A percentile compares a stretch with the other conserved stretches of the same genome.
Conservation (phyloP, 805 yeast species). For the Saccharomycodes ludwigii region DNA sequence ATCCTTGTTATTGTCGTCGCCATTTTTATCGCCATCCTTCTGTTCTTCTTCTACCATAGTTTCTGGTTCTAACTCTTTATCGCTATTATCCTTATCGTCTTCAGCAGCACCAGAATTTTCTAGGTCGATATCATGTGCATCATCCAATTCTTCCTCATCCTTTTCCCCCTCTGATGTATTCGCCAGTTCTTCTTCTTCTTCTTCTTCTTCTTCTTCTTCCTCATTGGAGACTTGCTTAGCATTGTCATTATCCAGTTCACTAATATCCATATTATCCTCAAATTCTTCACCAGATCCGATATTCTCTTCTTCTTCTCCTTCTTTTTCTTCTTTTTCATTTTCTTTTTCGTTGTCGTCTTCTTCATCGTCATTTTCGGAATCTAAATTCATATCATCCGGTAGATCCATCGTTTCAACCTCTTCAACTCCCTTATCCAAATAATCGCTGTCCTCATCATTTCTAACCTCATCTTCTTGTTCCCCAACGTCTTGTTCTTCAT, state of each 20-base stretch:
- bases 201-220: constrained; percentile 20
- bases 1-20: constrained; percentile 29
- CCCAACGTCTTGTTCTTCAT: constrained; percentile 59
- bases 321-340: constrained; percentile 21
- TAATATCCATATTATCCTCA: constrained; percentile 18
- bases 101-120: constrained; percentile 17
- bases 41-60: constrained; percentile 20
- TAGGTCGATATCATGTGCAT: constrained; percentile 17
- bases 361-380: constrained; percentile 42
- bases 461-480: constrained; percentile 29
- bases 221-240: constrained; percentile 12
- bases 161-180: constrained; percentile 25
- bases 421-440: too few species aligned
- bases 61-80: constrained; percentile 23
- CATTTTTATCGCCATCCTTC: constrained; percentile 30
- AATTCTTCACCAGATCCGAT: constrained; percentile 16
- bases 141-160: constrained; percentile 19
- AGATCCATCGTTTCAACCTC: constrained; percentile 39
- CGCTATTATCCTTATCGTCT: constrained; percentile 21
- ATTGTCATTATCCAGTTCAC: too few species aligned
- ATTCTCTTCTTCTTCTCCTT: constrained; percentile 21
- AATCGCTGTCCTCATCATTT: constrained; percentile 24
- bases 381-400: constrained; percentile 86
- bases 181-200: constrained; percentile 16
- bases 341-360: constrained; percentile 18